A percentile compares a stretch with the other conserved stretches of the same genome.
Conservation (phyloP, 2,329 filamentous ascomycete species). For the Emericellopsis cladophorae region DNA sequence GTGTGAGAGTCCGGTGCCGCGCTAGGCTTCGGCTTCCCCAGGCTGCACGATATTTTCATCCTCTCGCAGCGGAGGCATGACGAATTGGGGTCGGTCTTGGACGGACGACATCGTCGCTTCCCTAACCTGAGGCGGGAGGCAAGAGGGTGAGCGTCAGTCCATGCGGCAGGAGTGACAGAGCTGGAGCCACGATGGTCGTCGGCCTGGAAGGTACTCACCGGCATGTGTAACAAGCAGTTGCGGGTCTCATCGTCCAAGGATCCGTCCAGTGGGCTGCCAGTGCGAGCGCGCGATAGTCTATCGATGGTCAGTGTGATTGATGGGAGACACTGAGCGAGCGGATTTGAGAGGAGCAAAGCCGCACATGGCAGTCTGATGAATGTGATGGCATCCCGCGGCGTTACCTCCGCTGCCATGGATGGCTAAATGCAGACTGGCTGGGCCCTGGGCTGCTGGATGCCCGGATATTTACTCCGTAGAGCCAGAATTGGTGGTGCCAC, state of each 20-base stretch:
- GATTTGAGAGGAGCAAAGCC: not conserved
- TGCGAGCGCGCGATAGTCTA: no score
- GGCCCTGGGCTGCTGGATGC: no score
- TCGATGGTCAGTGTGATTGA: not conserved
- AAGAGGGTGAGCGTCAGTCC: not conserved
- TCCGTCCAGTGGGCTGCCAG: no score
- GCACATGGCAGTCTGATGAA: not conserved
- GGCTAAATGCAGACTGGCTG: no score
- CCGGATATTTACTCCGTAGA: no score
- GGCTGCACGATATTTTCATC: not conserved
- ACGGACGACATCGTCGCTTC: conserved; percentile 1
- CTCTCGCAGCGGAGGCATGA: not conserved
- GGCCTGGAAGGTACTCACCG: conserved; percentile 1
- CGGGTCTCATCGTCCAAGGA: not conserved
- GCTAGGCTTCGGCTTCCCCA: not conserved
- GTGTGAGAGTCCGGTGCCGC: not conserved
- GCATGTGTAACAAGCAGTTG: conserved; percentile 1
- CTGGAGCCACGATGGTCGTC: not conserved
- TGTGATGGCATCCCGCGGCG: no score
- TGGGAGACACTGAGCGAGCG: not conserved
- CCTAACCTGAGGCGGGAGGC: not conserved
- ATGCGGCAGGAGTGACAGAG: no score
- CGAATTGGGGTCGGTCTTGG: not conserved
- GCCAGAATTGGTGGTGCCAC: no score
- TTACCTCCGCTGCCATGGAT: no score